Conservation (phyloP, 83 land plant species). For the Thuja plicata region DNA sequence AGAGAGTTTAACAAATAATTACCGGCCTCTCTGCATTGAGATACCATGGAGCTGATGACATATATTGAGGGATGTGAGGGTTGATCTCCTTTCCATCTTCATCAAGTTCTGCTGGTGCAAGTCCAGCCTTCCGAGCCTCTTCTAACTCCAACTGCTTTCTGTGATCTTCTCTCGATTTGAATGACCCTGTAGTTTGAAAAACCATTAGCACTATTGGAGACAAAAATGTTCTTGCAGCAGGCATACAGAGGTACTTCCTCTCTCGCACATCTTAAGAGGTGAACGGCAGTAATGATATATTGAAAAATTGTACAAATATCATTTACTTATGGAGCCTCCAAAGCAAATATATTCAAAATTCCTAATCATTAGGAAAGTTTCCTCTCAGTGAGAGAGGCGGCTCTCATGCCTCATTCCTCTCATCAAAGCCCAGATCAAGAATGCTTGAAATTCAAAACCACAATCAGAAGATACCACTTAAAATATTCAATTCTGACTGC, state of each 20-base stretch:
- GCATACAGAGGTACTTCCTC: background rate
- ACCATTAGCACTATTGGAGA: background rate
- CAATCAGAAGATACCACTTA: background rate
- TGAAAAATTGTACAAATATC: background rate
- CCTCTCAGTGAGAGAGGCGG: background rate
- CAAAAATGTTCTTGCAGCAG: background rate
- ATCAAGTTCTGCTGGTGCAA: conserved; percentile 43
- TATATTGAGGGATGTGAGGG: conserved; percentile 36
- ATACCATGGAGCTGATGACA: conserved; percentile 45
- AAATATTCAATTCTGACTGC: background rate
- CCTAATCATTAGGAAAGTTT: background rate
- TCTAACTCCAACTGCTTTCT: conserved; percentile 35
- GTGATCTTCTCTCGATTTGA: conserved; percentile 37
- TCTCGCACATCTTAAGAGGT: background rate
- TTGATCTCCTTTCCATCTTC: conserved; percentile 45
- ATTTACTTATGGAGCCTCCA: background rate
- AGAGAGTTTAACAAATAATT: background rate
- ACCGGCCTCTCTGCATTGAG: conserved; percentile 35
- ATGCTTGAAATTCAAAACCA: background rate
- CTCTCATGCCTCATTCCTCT: background rate
- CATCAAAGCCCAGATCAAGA: background rate
- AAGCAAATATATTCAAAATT: background rate
- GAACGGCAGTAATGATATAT: background rate
- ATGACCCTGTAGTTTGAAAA: conserved; percentile 15
- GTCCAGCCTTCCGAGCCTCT: conserved; percentile 43